Percentiles rank a stretch among this genome's conserved stretches.
Evolutionary conservation across 306 rosid genomes (phyloP).

Genomic region (Cyclanthera cordifolia): DNA sequence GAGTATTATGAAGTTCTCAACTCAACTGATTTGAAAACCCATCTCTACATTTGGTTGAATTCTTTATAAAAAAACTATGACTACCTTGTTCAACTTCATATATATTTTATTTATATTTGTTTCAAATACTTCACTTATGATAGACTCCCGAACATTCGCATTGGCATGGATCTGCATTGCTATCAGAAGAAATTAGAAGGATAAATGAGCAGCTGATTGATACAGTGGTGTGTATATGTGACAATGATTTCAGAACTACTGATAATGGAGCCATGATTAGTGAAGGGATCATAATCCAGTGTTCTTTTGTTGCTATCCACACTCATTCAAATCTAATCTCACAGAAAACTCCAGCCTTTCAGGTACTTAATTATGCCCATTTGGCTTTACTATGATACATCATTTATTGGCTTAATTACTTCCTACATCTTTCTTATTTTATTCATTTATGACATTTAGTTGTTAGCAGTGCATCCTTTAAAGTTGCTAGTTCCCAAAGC

Average conservation of each 20-base stretch:
- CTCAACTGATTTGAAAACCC: too few species aligned
- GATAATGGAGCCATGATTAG: slow-evolving; percentile 41
- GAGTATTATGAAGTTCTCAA: too few species aligned
- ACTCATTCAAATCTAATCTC: slow-evolving; percentile 59
- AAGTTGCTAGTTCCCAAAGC: slow-evolving; percentile 70
- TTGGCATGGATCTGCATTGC: slow-evolving; percentile 17
- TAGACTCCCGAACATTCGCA: neutral
- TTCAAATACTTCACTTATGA: neutral
- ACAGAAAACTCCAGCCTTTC: slow-evolving; percentile 50
- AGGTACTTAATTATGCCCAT: slow-evolving; percentile 36
- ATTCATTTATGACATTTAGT: slow-evolving; percentile 38
- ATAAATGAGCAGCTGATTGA: slow-evolving; percentile 71
- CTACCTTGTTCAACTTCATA: neutral
- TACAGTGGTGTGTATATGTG: slow-evolving; percentile 55
- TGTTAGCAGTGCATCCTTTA: slow-evolving; percentile 68
- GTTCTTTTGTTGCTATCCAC: slow-evolving; percentile 64
- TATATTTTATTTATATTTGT: neutral
- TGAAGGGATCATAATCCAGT: slow-evolving; percentile 69
- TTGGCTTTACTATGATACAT: slow-evolving; percentile 6
- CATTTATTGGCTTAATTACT: neutral
- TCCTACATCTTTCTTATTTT: slow-evolving; percentile 8
- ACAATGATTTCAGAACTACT: slow-evolving; percentile 52
- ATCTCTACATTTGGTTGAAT: too few species aligned
- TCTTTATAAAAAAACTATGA: too few species aligned
- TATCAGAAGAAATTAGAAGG: slow-evolving; percentile 64